phyloP scores from a whole-genome alignment of 371 early-diverging fungal species.

The Basidiobolus heterosporus region DNA sequence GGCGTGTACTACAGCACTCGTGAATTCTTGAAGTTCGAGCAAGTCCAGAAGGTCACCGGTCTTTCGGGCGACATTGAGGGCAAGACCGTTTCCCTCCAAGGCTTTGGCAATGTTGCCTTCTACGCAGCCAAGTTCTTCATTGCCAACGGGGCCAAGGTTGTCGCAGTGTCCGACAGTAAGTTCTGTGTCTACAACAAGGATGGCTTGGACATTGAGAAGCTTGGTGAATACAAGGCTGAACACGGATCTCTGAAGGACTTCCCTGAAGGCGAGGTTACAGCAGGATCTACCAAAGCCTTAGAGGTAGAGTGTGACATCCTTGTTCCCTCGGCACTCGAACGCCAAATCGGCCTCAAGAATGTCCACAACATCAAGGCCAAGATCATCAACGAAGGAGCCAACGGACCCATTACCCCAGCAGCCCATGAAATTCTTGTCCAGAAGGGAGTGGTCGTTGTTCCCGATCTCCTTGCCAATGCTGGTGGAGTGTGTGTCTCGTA shows the following conservation, averaged over 20 bases:
- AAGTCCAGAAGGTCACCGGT: slow-evolving; percentile 58
- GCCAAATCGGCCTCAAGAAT: slow-evolving; percentile 67
- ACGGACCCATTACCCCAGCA: slow-evolving; percentile 70
- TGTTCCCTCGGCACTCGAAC: slow-evolving; percentile 75
- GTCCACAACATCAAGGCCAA: slow-evolving; percentile 66
- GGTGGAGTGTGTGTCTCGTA: slow-evolving; percentile 72
- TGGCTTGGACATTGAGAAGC: slow-evolving; percentile 56
- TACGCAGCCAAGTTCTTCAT: slow-evolving; percentile 80
- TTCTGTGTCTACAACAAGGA: slow-evolving; percentile 43
- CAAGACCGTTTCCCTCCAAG: slow-evolving; percentile 58
- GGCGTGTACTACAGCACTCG: slow-evolving; percentile 77
- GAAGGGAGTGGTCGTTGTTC: slow-evolving; percentile 53
- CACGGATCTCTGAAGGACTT: slow-evolving; percentile 54
- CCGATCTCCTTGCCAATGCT: slow-evolving; percentile 69
- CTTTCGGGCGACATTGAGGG: slow-evolving; percentile 50
- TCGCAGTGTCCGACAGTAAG: slow-evolving; percentile 66
- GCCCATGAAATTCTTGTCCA: slow-evolving; percentile 53
- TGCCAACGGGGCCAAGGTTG: slow-evolving; percentile 61
- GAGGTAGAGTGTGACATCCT: slow-evolving; percentile 74
- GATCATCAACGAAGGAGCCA: slow-evolving; percentile 76
- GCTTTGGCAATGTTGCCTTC: slow-evolving; percentile 84
- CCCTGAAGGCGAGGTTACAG: slow-evolving; percentile 36
- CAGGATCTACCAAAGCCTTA: slow-evolving; percentile 41
- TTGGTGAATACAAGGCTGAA: slow-evolving; percentile 43
- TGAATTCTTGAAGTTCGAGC: slow-evolving; percentile 65